phyloP scores from a whole-genome alignment of 2,329 filamentous ascomycete genomes.

The Coleophoma eucalyptorum region DNA sequence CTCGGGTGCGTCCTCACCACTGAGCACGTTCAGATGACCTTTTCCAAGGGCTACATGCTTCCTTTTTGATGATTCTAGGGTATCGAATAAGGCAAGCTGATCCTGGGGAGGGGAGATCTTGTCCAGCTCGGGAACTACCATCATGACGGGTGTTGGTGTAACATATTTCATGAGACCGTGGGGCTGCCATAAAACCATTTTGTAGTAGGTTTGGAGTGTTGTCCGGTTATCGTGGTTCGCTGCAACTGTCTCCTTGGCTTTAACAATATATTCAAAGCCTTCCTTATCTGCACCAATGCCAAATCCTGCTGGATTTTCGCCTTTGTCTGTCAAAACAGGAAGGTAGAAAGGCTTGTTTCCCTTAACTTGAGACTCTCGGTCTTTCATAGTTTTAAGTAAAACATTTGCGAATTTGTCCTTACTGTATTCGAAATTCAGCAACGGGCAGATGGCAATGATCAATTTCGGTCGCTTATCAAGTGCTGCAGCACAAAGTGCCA shows the following conservation, averaged over 20 bases:
- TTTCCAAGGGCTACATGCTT: conserved; percentile 17
- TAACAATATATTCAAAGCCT: conserved; percentile 11
- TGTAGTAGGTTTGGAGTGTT: conserved; percentile 28
- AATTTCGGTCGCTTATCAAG: conserved; percentile 33
- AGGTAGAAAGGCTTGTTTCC: conserved; percentile 35
- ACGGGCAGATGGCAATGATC: conserved; percentile 23
- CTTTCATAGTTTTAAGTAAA: conserved; percentile 26
- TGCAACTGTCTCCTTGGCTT: conserved; percentile 6
- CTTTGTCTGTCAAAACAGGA: conserved; percentile 30
- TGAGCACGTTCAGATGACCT: conserved; percentile 23
- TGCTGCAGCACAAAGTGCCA: conserved; percentile 33
- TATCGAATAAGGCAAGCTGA: conserved; percentile 18
- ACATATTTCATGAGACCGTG: conserved; percentile 13
- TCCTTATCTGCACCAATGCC: conserved; percentile 15
- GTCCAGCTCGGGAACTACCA: conserved; percentile 24
- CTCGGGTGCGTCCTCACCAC: conserved; percentile 14
- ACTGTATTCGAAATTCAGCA: conserved; percentile 1
- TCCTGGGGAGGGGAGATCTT: conserved; percentile 13
- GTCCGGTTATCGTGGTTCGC: conserved; percentile 16
- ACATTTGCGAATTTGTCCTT: conserved; percentile 12
- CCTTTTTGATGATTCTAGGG: conserved; percentile 18
- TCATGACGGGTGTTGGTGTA: conserved; percentile 18
- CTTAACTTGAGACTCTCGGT: conserved; percentile 32
- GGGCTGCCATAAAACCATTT: conserved; percentile 21
- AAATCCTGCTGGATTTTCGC: conserved; percentile 33